Conservation (phyloP, 2,329 filamentous ascomycete species). For the Tricladium varicosporioides region DNA sequence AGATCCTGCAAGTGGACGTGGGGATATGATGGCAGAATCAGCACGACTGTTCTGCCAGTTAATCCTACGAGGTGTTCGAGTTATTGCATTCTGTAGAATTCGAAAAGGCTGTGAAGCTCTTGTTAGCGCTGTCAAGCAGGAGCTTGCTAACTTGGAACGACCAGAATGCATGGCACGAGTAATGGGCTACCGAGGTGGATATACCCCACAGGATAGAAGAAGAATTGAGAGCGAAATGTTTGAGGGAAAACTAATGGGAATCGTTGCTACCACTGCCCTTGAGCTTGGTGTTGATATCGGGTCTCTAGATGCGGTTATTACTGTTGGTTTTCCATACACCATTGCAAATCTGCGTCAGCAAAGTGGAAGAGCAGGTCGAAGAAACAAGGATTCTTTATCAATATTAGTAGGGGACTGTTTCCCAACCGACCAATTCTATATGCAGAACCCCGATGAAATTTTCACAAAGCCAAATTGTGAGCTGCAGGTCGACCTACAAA, state of each 20-base stretch:
- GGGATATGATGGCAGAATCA: slow-evolving; percentile 80
- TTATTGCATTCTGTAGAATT: slow-evolving; percentile 90
- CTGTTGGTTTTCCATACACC: slow-evolving; percentile 91
- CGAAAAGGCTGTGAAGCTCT: slow-evolving; percentile 86
- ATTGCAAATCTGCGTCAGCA: slow-evolving; percentile 95
- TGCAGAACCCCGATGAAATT: slow-evolving; percentile 92
- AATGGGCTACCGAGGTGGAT: slow-evolving; percentile 94
- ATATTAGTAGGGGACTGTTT: slow-evolving; percentile 87
- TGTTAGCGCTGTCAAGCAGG: slow-evolving; percentile 73
- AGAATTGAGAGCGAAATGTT: slow-evolving; percentile 96
- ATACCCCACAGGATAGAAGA: slow-evolving; percentile 86
- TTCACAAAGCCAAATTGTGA: slow-evolving; percentile 89
- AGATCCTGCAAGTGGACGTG: slow-evolving; percentile 83
- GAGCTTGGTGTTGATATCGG: slow-evolving; percentile 96
- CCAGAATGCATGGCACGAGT: slow-evolving; percentile 75
- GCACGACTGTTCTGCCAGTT: slow-evolving; percentile 88
- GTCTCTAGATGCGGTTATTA: slow-evolving; percentile 87
- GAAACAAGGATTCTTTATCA: slow-evolving; percentile 91
- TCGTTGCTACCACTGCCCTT: slow-evolving; percentile 88
- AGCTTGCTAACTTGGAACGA: slow-evolving; percentile 71
- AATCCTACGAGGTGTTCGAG: slow-evolving; percentile 80
- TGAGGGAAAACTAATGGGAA: slow-evolving; percentile 86
- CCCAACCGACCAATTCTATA: slow-evolving; percentile 91
- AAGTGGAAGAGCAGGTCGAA: slow-evolving; percentile 84
- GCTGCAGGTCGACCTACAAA: slow-evolving; percentile 86